phyloP scores from a whole-genome alignment of 2,329 filamentous ascomycete species.

The Sporothrix inflata region DNA sequence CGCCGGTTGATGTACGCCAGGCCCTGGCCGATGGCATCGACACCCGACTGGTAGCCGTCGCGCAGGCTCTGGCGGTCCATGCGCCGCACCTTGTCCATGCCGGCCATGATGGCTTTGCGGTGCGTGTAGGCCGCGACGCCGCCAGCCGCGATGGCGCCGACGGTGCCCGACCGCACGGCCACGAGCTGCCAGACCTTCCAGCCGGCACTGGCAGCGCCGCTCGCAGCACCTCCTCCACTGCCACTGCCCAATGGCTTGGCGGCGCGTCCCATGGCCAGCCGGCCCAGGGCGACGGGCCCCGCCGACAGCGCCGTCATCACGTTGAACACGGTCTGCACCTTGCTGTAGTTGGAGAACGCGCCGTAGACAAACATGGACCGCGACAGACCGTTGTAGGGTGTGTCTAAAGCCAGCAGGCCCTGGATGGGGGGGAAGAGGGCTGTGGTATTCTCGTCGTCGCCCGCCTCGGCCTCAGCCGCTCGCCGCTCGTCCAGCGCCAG shows the following conservation, averaged over 20 bases:
- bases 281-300: slow-evolving; percentile 49
- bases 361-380: slow-evolving; percentile 64
- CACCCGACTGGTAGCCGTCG: slow-evolving; percentile 53
- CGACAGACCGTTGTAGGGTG: slow-evolving; percentile 73
- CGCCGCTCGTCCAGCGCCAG: slow-evolving; percentile 64
- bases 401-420: slow-evolving; percentile 81
- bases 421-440: slow-evolving; percentile 78
- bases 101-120: slow-evolving; percentile 65
- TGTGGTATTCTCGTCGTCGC: background rate
- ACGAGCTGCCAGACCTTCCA: slow-evolving; percentile 64
- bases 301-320: slow-evolving; percentile 59
- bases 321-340: slow-evolving; percentile 60
- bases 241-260: slow-evolving; percentile 19
- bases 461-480: slow-evolving; percentile 40
- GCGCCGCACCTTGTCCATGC: slow-evolving; percentile 51
- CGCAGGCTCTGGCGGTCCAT: slow-evolving; percentile 53
- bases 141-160: slow-evolving; percentile 78
- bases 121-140: slow-evolving; percentile 82
- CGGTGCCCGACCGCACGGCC: slow-evolving; percentile 79
- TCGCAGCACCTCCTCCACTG: slow-evolving; percentile 34
- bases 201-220: slow-evolving; percentile 31
- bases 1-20: slow-evolving; percentile 61
- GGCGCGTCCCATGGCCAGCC: background rate
- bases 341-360: slow-evolving; percentile 62
- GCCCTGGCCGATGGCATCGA: slow-evolving; percentile 56